These are phyloP conservation scores for Podaxis sp. DNA, from an alignment of 768 basidiomycete species.

Conservation along the genomic window DNA sequence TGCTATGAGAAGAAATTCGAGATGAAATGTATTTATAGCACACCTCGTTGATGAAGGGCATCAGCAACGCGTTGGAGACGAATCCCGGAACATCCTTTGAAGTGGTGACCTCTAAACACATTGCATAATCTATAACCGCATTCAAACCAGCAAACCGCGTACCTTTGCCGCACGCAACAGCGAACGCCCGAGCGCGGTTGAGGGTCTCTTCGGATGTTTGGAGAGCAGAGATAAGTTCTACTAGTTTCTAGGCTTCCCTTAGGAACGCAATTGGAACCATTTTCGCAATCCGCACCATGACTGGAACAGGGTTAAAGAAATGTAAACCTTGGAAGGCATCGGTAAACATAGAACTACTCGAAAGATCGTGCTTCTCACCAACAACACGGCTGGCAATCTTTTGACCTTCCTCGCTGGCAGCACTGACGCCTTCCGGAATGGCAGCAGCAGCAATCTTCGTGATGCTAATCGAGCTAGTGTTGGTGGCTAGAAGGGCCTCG, in stretches of 20 bases:
- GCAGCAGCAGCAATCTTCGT: constrained; percentile 90
- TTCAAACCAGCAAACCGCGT: constrained; percentile 14
- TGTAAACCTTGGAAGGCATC: constrained; percentile 60
- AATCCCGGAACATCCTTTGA: constrained; percentile 94
- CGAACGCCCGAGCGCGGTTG: constrained; percentile 76
- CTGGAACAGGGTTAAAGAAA: constrained; percentile 96
- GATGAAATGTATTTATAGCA: constrained; percentile 12
- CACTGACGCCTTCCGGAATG: constrained; percentile 53
- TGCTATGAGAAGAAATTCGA: constrained; percentile 2
- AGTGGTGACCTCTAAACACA: constrained; percentile 74
- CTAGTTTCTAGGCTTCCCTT: constrained; percentile 65
- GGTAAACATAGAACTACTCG: neutral
- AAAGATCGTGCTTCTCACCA: constrained; percentile 43
- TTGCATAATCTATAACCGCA: neutral
- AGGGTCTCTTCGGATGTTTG: constrained; percentile 84
- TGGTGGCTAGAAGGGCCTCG: constrained; percentile 81
- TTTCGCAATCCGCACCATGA: constrained; percentile 64
- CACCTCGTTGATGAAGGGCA: constrained; percentile 97
- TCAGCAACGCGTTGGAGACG: constrained; percentile 91
- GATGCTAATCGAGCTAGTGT: constrained; percentile 93
- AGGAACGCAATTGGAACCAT: neutral
- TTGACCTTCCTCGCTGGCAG: constrained; percentile 65
- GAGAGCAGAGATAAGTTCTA: constrained; percentile 92
- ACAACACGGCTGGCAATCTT: constrained; percentile 74
- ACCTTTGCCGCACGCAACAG: constrained; percentile 90